Conservation (phyloP, 202 grass and related monocot species). For the Panicum hallii region DNA sequence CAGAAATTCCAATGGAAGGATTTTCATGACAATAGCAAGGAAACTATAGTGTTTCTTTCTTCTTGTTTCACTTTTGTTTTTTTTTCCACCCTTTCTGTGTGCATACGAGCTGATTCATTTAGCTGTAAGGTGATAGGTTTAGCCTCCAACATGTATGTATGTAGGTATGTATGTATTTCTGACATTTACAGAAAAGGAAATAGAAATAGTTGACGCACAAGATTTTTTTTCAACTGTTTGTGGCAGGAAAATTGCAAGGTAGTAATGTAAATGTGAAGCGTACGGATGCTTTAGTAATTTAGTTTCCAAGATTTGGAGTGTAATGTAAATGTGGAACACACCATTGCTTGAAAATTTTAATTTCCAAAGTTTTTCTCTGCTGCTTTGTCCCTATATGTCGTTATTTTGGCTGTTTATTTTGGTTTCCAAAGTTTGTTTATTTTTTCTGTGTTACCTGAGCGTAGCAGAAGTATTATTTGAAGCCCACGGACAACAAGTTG, state of each 20-base stretch:
- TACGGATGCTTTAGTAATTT: neutral
- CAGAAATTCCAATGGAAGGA: conserved; percentile 51
- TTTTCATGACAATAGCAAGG: conserved; percentile 43
- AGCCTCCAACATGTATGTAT: conserved; percentile 25
- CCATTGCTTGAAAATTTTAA: neutral
- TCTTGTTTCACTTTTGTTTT: neutral
- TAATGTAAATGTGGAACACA: conserved; percentile 12
- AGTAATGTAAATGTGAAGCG: conserved; percentile 16
- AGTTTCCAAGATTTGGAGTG: conserved; percentile 1
- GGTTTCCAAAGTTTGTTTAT: neutral
- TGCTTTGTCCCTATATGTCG: too few relatives aligned
- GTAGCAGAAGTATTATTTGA: neutral
- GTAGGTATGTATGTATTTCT: conserved; percentile 32
- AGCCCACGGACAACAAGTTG: too few relatives aligned
- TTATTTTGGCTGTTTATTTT: neutral
- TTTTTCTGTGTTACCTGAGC: neutral
- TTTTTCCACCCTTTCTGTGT: conserved; percentile 32
- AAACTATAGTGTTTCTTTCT: conserved; percentile 20
- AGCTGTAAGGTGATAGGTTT: conserved; percentile 50
- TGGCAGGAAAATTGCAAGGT: conserved; percentile 14
- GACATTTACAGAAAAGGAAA: conserved; percentile 47
- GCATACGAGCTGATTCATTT: conserved; percentile 57
- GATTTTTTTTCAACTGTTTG: conserved; percentile 5
- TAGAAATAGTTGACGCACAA: conserved; percentile 35
- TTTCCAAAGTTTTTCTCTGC: neutral